Conservation (phyloP, 805 yeast species). For the Wickerhamomyces queroliae region DNA sequence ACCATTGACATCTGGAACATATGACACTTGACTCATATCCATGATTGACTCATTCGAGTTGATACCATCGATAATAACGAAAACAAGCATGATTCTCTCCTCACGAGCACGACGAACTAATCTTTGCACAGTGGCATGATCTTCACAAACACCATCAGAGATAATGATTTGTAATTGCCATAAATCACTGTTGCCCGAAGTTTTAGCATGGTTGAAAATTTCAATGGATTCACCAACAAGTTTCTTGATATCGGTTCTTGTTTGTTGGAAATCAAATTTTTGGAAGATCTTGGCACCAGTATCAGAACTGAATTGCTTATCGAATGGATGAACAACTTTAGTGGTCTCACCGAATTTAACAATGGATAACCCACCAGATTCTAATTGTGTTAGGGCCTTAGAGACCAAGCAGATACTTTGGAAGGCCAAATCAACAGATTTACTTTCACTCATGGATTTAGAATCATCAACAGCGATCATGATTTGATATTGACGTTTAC, state of each 20-base stretch:
- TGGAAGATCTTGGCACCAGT: constrained; percentile 81
- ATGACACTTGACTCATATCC: constrained; percentile 91
- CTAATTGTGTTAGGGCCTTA: constrained; percentile 88
- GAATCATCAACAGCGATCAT: constrained; percentile 98
- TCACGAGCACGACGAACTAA: constrained; percentile 90
- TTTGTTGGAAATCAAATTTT: constrained; percentile 87
- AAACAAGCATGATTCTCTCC: constrained; percentile 88
- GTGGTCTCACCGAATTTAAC: constrained; percentile 87
- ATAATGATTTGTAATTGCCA: constrained; percentile 93
- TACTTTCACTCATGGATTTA: constrained; percentile 93
- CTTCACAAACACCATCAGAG: constrained; percentile 97
- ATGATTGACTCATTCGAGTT: constrained; percentile 78
- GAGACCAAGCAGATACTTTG: constrained; percentile 91
- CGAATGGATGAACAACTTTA: constrained; percentile 84
- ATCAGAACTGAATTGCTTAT: constrained; percentile 74
- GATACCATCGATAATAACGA: constrained; percentile 89
- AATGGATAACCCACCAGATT: constrained; percentile 87
- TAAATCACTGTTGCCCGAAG: constrained; percentile 49
- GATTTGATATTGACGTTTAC: constrained; percentile 94
- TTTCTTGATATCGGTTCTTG: constrained; percentile 74
- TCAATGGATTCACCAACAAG: constrained; percentile 68
- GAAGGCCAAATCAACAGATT: constrained; percentile 86
- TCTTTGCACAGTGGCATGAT: constrained; percentile 76
- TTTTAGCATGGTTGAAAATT: constrained; percentile 56
- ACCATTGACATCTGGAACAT: constrained; percentile 66